Evolutionary conservation across 2,329 filamentous ascomycete genomes (phyloP).

Genomic region (Penicillium sp.): DNA sequence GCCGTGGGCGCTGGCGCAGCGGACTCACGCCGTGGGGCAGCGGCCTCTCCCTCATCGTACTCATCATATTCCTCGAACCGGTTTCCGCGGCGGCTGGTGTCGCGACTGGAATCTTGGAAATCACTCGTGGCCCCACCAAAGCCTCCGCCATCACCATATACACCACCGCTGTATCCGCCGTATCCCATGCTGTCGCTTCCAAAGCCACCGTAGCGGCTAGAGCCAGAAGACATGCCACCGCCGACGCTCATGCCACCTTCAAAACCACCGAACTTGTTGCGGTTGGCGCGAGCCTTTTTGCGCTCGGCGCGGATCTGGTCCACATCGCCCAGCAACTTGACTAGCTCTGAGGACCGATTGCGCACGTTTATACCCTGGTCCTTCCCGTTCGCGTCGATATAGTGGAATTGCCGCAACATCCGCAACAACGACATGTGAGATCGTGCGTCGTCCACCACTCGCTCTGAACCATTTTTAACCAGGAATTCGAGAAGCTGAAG

Average conservation of each 20-base stretch:
- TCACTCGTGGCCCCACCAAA: conserved; percentile 48
- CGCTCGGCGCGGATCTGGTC: conserved; percentile 60
- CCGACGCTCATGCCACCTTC: conserved; percentile 75
- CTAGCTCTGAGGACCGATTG: conserved; percentile 92
- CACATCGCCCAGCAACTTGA: conserved; percentile 83
- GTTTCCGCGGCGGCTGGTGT: conserved; percentile 61
- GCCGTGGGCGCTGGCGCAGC: conserved; percentile 34
- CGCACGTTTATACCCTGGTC: conserved; percentile 98
- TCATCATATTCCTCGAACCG: conserved; percentile 98
- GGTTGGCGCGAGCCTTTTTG: conserved; percentile 88
- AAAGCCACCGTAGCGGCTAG: conserved; percentile 81
- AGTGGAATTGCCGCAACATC: conserved; percentile 99
- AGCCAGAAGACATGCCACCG: conserved; percentile 58
- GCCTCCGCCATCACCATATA: conserved; percentile 59
- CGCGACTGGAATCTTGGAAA: conserved; percentile 61
- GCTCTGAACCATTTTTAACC: conserved; percentile 96
- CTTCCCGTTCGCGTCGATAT: conserved; percentile 92
- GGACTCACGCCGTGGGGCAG: conserved; percentile 57
- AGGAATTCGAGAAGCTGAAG: conserved; percentile 95
- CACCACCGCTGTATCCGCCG: conserved; percentile 70
- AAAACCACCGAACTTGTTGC: conserved; percentile 94
- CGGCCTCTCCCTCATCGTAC: conserved; percentile 73
- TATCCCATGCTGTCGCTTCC: conserved; percentile 74
- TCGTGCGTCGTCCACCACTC: conserved; percentile 94
- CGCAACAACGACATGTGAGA: conserved; percentile 94